Evolutionary conservation across 2,329 filamentous ascomycete genomes (phyloP), one percentile per base, ranked within the genome.

Genomic region (Aureobasidium sp.): DNA sequence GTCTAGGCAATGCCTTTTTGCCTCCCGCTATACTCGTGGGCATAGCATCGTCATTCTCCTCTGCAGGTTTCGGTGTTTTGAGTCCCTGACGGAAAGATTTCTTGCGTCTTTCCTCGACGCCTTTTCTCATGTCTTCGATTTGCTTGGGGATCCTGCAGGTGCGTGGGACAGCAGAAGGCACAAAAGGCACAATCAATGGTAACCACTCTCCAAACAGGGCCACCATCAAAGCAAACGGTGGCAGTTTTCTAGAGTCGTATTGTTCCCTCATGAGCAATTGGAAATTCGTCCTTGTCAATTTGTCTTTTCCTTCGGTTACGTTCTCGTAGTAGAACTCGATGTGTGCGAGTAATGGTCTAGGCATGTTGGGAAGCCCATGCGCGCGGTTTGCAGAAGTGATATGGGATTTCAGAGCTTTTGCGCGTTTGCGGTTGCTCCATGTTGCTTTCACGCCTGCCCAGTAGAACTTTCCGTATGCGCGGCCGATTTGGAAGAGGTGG

Each of bases 171-270:
- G 91, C 78, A 25, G 86, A 85, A 0, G 82, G 82, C 30, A 96
- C 77, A 36, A 85, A 82, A 7, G 91, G 77, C 1, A 96, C 87
- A 6, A 95, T 75, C 6, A 97, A 70, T 0, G 92, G 91, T 1
- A 92, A 90, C 75, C 96, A 87, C 75, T 97, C 93, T 30, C 91
- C 93, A 71, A 89, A 90, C 16, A 96, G 65, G 1, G 93, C 69
- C 7, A 96, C 79, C 54, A 97, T 77, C 3, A 96, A 64, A 0
- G 79, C 86, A 71, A 99, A 97, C 1, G 89, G 73, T 0, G 92
- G 90, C 58, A 97, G 79, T 29, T 91, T 86, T n/a, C 84, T 77
- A 49, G 90, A 76, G 72, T 97, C 94, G 68, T 88, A 83, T 45
- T 79, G 77, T 45, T 86, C 86, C 63, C 93, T 83, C 63, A 77